These are phyloP conservation scores for Microbotryomycetes sp. DNA, from an alignment of 1,284 basidiomycete genomes.

Conservation along the genomic window DNA sequence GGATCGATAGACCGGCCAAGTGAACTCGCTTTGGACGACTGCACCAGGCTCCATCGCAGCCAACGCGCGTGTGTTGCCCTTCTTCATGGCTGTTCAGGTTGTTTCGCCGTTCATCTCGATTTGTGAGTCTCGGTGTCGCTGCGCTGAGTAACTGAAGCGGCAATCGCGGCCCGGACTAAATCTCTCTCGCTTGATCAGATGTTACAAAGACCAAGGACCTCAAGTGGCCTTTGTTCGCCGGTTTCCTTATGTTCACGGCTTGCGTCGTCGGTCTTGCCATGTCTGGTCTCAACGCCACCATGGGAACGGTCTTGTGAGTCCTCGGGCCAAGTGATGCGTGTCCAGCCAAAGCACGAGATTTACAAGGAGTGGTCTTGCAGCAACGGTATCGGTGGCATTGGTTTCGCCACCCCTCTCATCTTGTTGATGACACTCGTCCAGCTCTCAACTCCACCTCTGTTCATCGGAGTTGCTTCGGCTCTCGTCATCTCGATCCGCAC, in stretches of 20 bases:
- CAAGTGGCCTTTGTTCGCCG: slow-evolving; percentile 17
- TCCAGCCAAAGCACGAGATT: too few species aligned
- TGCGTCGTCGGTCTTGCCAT: slow-evolving; percentile 4
- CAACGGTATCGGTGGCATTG: slow-evolving; percentile 18
- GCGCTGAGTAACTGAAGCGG: too few species aligned
- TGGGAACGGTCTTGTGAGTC: slow-evolving; percentile 7
- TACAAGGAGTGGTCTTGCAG: not conserved
- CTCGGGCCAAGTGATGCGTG: too few species aligned
- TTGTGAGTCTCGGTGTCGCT: not conserved
- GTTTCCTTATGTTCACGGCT: slow-evolving; percentile 10
- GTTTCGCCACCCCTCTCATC: slow-evolving; percentile 22
- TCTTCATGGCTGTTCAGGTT: slow-evolving; percentile 17
- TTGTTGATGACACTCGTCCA: slow-evolving; percentile 20
- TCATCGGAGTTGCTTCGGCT: slow-evolving; percentile 21
- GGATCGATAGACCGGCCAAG: not conserved
- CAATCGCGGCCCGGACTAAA: too few species aligned
- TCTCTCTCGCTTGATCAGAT: not conserved
- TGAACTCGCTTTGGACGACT: slow-evolving; percentile 3
- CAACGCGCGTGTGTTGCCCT: slow-evolving; percentile 14
- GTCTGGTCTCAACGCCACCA: slow-evolving; percentile 2
- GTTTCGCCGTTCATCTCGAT: slow-evolving; percentile 13
- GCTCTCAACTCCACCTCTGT: slow-evolving; percentile 19
- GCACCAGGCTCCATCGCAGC: slow-evolving; percentile 15
- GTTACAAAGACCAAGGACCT: slow-evolving; percentile 14
- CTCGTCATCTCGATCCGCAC: slow-evolving; percentile 11